Evolutionary conservation across 352 stramenopile species (phyloP).

Genomic region (Pythium scleroteichum): DNA sequence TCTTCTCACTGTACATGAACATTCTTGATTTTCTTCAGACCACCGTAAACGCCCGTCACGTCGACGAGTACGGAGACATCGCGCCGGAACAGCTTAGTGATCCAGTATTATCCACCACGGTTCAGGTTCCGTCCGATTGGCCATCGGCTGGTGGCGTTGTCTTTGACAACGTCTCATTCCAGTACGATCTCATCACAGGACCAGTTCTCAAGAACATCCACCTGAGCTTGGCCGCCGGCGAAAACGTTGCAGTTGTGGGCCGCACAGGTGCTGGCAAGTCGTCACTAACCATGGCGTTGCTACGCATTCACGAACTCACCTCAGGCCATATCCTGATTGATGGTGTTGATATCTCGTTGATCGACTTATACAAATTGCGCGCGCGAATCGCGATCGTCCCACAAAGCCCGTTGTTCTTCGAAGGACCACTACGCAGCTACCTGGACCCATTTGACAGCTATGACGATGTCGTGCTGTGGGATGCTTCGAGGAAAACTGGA

Average conservation of each 20-base stretch:
- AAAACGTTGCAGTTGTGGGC: constrained; percentile 79
- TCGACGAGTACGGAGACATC: constrained; percentile 10
- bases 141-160: too few species aligned
- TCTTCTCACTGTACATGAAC: constrained; percentile 33
- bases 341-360: constrained; percentile 25
- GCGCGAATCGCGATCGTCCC: constrained; percentile 26
- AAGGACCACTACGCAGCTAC: constrained; percentile 39
- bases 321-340: constrained; percentile 29
- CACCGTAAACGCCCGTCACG: constrained; percentile 3
- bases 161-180: constrained; percentile 34
- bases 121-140: too few species aligned
- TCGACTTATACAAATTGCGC: constrained; percentile 14
- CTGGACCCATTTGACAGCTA: constrained; percentile 82
- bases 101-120: too few species aligned
- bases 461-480: constrained; percentile 58
- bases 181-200: constrained; percentile 20
- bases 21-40: constrained; percentile 51
- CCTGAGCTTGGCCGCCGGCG: constrained; percentile 39
- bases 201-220: constrained; percentile 25
- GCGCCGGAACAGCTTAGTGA: neutral
- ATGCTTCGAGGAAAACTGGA: constrained; percentile 44
- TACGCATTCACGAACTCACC: constrained; percentile 21
- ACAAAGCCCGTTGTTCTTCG: constrained; percentile 28
- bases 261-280: constrained; percentile 43
- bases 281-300: constrained; percentile 15